Base-by-base conservation (phyloP, 768 basidiomycete species). In the Phallus indusiatus region DNA sequence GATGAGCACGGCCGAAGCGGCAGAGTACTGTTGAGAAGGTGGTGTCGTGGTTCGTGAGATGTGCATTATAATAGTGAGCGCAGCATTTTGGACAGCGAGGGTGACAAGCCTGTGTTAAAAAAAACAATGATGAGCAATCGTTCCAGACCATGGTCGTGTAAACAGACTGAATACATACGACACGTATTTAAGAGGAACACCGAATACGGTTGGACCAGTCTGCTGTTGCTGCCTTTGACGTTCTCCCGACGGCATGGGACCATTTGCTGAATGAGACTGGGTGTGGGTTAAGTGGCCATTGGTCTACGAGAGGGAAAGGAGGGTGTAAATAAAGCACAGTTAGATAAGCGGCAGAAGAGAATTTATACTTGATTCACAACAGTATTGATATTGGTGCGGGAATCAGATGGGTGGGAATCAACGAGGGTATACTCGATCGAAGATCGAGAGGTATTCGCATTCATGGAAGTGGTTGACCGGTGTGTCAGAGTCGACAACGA, bases 21-120 rank as follows among this genome's bases (percentile, higher is more conserved):
- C 89, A 36, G 90, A 94, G 71, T 97, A 98, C 1, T 85, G 78
- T 56, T 80, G 78, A 56, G 85, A 83, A 0, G 88, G 81, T 1
- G 89, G 77, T 17, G 84, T 81, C 10, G 88, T 86, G 55, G 90
- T 85, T 63, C 94, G 84, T 42, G 95, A 96, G 72, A 95, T 90
- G 75, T 96, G 94, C 90, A 98, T 94, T 70, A 97, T 87, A 70
- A 98, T 82, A 35, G 92, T 89, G 58, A 98, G 70, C 58, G 84
- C 75, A 20, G 92, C 92, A 74, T 97, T 97, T 75, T 98, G 94
- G 54, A 93, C 81, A 53, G 91, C 91, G 69, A 94, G 79, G n/a
- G 85, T 88, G 60, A 89, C 77, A 59, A 90, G 78, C 54, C 88
- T 90, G 67, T 22, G 59, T 18, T 17, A 60, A 70, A 66, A 55